Evolutionary conservation across 306 rosid genomes (phyloP), one percentile per base, ranked within the genome.

Genomic region (Trifolium repens): DNA sequence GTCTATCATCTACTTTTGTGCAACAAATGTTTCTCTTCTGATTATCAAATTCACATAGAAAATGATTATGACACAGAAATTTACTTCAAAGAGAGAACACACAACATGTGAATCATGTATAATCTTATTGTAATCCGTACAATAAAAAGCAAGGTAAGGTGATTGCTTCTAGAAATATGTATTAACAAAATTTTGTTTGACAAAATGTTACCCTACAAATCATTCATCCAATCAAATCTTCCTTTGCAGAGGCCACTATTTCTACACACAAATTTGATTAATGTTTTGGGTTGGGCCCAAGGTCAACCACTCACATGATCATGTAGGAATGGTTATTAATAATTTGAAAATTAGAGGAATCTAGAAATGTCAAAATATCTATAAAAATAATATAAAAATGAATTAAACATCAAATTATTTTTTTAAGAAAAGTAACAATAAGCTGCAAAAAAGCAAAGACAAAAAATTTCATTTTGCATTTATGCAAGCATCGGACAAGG

Each of bases 61-160:
- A 50, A 49, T 67, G 2, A 74, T 65, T 13, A 47, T 74, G 53
- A 5, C 59, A 43, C 13, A 30, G 16, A 24, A 50, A 63, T 75
- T 49, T 74, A 50, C 10, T 19, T 54, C 12, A 73, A n/a, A 16
- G 49, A 34, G 49, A 34, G 15, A 5, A 15, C 8, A 37, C 26
- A 64, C 65, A 62, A 5, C 35, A 37, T 39, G 27, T 64, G 64
- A 58, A 58, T 58, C 39, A 12, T 35, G 12, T 5, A 59, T 9
- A 32, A 58, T 24, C 15, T 30, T 30, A 30, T 30, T 3, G 34
- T 30, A 30, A 30, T 30, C 34, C 34, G 7, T 11, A 9, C 5
- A 11, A 27, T 11, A 4, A 27, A 26, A 58, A 61, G 24, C 5
- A 34, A 61, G 43, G 17, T 61, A 5, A 3, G 26, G 7, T n/a